A percentile compares a stretch with the other conserved stretches of the same genome.
Conservation (phyloP, 257 asterid genomes). For the Solanum dulcamara region DNA sequence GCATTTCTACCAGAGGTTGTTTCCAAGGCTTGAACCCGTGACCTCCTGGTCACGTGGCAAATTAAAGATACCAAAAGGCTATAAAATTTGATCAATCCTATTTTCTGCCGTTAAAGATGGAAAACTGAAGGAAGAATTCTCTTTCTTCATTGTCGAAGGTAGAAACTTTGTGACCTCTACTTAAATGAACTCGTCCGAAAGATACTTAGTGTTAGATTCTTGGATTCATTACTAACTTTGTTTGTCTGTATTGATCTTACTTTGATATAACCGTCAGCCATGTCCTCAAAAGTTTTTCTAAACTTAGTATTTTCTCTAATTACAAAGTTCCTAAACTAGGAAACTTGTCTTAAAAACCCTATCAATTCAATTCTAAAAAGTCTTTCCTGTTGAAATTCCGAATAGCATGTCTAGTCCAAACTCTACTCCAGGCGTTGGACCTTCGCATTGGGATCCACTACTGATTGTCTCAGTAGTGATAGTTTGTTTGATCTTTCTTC, state of each 20-base stretch:
- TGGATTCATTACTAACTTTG: not conserved
- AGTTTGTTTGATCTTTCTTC: conserved; percentile 33
- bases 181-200: not conserved
- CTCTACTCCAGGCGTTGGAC: conserved; percentile 7
- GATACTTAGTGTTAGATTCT: not conserved
- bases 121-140: not conserved
- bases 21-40: no score
- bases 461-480: conserved; percentile 32
- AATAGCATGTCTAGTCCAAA: conserved; percentile 24
- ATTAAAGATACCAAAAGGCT: not conserved
- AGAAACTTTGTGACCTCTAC: not conserved
- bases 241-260: not conserved
- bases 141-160: not conserved
- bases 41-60: no score
- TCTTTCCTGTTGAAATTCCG: not conserved
- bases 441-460: conserved; percentile 41
- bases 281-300: not conserved
- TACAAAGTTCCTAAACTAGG: not conserved
- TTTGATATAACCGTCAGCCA: not conserved
- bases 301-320: not conserved
- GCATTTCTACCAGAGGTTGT: no score
- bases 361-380: not conserved
- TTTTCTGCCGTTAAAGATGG: not conserved
- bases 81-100: not conserved
- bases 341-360: not conserved